Base-by-base conservation (phyloP, 768 basidiomycete genomes). In the Trametes maxima region DNA sequence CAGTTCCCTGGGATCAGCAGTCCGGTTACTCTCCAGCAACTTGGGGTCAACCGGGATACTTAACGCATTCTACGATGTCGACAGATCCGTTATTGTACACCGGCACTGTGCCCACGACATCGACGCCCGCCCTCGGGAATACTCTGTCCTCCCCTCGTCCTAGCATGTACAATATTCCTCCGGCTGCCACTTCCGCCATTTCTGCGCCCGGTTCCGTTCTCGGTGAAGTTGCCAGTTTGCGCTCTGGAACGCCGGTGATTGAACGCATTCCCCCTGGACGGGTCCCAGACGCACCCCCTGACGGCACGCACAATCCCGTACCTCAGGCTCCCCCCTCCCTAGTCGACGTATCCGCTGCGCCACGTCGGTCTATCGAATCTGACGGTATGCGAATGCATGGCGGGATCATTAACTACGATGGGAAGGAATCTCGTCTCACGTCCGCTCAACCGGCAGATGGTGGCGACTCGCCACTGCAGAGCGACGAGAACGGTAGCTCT, bases 351-450 rank as follows among this genome's bases (percentile, higher is more conserved):
- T 17, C 43, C 43, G 21, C n/a, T 19, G 17, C 13, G 28, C 28
- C 28, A 33, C 28, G 28, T 33, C 28, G 28, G 28, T 33, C 43
- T 4, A 28, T n/a, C 2, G 14, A 5, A 45, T 4, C 22, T 57
- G 24, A 12, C 19, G 19, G 49, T 11, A 16, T 36, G n/a, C 7
- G 49, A 36, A 57, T 43, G 56, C 36, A 43, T 12, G 39, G 56
- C 16, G 56, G 56, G 14, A 8, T 57, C 17, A n/a, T 50, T 21
- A 39, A 47, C 25, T 49, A n/a, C 37, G 56, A 50, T n/a, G 56
- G 56, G 14, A 57, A 57, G 40, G 48, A 57, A 19, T 49, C 47
- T 2, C 55, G 55, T 3, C 55, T 57, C 5, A 19, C 10, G 2
- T 37, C 48, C 21, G 17, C 7, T 4, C 17, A 22, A 2, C 5